Conservation (phyloP, 169 alveolate genomes). For the Prorocentrum cordatum region DNA sequence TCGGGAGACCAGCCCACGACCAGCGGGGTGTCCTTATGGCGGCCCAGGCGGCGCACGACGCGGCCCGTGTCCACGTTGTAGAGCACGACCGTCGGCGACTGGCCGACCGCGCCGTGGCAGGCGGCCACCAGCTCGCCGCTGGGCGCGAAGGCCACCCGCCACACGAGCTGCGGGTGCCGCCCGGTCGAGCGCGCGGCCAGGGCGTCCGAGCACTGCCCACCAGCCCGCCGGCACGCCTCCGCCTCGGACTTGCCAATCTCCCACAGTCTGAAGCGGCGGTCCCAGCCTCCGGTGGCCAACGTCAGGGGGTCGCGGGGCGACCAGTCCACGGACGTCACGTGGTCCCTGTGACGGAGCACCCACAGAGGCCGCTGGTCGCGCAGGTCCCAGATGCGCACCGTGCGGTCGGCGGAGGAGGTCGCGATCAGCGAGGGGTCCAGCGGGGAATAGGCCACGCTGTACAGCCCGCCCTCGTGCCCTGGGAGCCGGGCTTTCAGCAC, state of each 20-base stretch:
- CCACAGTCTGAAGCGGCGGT: too few species aligned
- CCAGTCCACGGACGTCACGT: slow-evolving; percentile 28
- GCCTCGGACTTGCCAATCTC: too few species aligned
- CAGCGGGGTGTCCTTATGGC: slow-evolving; percentile 28
- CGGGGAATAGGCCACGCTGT: neutral
- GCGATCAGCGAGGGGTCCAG: slow-evolving; percentile 22
- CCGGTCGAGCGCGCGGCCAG: too few species aligned
- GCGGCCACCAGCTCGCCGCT: slow-evolving; percentile 28
- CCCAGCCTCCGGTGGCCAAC: too few species aligned
- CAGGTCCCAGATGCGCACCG: slow-evolving; percentile 34
- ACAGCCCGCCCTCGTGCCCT: neutral
- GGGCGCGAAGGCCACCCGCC: slow-evolving; percentile 50
- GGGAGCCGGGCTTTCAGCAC: neutral
- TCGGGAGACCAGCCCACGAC: slow-evolving; percentile 28
- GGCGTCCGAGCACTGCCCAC: too few species aligned
- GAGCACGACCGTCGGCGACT: slow-evolving; percentile 38
- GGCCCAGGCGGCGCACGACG: slow-evolving; percentile 3
- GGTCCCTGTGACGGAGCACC: slow-evolving; percentile 24
- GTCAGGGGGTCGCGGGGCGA: too few species aligned
- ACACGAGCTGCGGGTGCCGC: slow-evolving; percentile 46
- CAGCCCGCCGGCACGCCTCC: too few species aligned
- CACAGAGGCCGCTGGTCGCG: neutral
- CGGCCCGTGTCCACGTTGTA: slow-evolving; percentile 3
- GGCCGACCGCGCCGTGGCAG: slow-evolving; percentile 47
- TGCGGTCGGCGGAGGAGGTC: slow-evolving; percentile 43